phyloP scores from a whole-genome alignment of 2,329 filamentous ascomycete species.

The Raffaelea deltoideospora region DNA sequence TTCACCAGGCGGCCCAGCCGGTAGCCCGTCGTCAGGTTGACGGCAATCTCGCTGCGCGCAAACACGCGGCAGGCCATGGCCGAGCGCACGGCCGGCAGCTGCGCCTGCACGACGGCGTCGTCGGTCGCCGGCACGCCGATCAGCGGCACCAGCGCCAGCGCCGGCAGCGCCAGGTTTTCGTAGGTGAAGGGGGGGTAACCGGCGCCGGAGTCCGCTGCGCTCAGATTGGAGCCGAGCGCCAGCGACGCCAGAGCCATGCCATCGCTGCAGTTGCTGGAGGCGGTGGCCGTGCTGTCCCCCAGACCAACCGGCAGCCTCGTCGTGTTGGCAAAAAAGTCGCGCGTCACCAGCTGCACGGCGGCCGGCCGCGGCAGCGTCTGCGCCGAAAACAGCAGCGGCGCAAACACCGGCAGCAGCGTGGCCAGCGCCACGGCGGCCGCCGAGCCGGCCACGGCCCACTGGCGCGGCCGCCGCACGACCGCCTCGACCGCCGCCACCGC shows the following conservation, averaged over 20 bases:
- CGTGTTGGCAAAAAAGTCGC: slow-evolving; percentile 18
- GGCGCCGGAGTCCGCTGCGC: too few species aligned
- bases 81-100: slow-evolving; percentile 17
- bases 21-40: slow-evolving; percentile 12
- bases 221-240: slow-evolving; percentile 18
- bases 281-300: background rate
- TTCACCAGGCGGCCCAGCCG: slow-evolving; percentile 5
- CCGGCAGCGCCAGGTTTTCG: slow-evolving; percentile 16
- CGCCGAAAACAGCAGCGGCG: slow-evolving; percentile 18
- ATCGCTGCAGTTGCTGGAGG: slow-evolving; percentile 10
- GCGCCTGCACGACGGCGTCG: slow-evolving; percentile 11
- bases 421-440: slow-evolving; percentile 15
- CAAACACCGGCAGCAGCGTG: slow-evolving; percentile 16
- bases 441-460: slow-evolving; percentile 15
- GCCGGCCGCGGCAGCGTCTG: slow-evolving; percentile 12
- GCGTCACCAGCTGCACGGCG: slow-evolving; percentile 11
- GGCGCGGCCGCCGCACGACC: too few species aligned
- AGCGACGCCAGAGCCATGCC: slow-evolving; percentile 19
- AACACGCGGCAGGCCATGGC: slow-evolving; percentile 15
- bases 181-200: slow-evolving; percentile 23
- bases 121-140: slow-evolving; percentile 4
- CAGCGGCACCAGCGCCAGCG: slow-evolving; percentile 8
- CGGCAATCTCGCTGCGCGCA: slow-evolving; percentile 10
- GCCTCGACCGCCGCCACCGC: too few species aligned
- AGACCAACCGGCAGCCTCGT: background rate